Conservation (phyloP, 192 early-diverging fungal genomes). For the Backusella circina region DNA sequence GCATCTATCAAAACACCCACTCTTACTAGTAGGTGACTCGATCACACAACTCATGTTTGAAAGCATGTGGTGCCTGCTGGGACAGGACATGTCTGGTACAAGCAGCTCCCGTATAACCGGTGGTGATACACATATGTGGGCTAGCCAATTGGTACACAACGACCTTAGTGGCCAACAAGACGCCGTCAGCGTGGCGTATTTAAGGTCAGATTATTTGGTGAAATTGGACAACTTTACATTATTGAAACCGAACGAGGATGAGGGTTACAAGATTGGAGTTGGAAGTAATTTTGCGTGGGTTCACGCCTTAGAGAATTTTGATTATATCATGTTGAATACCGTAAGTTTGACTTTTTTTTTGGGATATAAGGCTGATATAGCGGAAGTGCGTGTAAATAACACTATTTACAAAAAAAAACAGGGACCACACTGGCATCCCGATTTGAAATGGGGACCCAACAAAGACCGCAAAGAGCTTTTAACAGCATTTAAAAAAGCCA, state of each 20-base stretch:
- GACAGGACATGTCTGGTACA: constrained; percentile 10
- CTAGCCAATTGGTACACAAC: constrained; percentile 10
- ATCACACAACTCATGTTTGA: constrained; percentile 32
- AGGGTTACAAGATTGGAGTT: constrained; percentile 20
- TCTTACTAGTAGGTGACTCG: constrained; percentile 36
- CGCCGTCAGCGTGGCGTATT: constrained; percentile 6
- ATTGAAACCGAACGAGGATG: constrained; percentile 12
- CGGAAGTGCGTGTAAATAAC: background rate
- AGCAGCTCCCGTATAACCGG: constrained; percentile 10
- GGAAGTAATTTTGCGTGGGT: constrained; percentile 30
- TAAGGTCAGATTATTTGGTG: constrained; percentile 29
- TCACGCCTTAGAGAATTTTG: constrained; percentile 21
- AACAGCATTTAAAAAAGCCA: constrained; percentile 13
- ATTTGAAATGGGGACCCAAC: constrained; percentile 20
- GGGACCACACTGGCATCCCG: constrained; percentile 32
- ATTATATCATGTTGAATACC: constrained; percentile 34
- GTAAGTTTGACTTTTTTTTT: background rate
- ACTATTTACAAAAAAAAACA: background rate
- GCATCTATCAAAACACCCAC: constrained; percentile 27
- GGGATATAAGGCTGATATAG: no score
- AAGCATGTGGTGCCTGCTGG: constrained; percentile 27
- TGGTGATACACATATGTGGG: constrained; percentile 13
- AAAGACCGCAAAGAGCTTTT: constrained; percentile 16
- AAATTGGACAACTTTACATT: constrained; percentile 23
- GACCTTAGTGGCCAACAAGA: background rate